Evolutionary conservation across 805 yeast genomes (phyloP).

Genomic region (Candida chauliodis): DNA sequence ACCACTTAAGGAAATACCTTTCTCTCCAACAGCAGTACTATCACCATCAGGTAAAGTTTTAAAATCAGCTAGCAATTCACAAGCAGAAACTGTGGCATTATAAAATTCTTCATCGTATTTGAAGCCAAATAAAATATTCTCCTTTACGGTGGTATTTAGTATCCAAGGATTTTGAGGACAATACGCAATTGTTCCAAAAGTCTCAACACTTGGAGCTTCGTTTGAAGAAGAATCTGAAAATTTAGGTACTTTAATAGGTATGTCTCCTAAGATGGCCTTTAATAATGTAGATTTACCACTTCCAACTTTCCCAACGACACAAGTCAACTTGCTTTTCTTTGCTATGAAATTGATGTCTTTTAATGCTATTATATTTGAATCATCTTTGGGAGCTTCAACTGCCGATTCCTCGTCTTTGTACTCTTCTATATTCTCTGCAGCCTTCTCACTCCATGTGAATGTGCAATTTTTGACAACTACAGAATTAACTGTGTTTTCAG

Average conservation of each 20-base stretch:
- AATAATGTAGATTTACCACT: constrained; percentile 38
- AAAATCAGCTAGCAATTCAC: constrained; percentile 34
- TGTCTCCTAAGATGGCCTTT: constrained; percentile 32
- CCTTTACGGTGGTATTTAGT: constrained; percentile 36
- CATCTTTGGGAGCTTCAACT: constrained; percentile 14
- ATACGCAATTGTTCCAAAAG: constrained; percentile 34
- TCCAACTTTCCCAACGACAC: constrained; percentile 41
- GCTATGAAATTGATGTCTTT: constrained; percentile 29
- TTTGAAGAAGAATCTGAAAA: constrained; percentile 13
- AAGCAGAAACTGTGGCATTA: constrained; percentile 30
- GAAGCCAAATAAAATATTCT: constrained; percentile 37
- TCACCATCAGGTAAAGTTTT: constrained; percentile 37
- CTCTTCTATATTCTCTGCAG: constrained; percentile 9
- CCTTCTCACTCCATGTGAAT: constrained; percentile 33
- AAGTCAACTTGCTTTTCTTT: constrained; percentile 31
- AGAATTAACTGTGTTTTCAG: constrained; percentile 11
- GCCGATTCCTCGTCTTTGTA: constrained; percentile 16
- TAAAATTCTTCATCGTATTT: constrained; percentile 29
- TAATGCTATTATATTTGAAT: constrained; percentile 23
- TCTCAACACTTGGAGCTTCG: constrained; percentile 10
- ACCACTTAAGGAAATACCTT: constrained; percentile 40
- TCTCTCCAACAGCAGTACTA: constrained; percentile 39
- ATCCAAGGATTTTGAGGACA: constrained; percentile 43
- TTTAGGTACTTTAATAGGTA: constrained; percentile 12
- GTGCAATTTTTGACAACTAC: constrained; percentile 28